Evolutionary conservation across 305 asterid genomes (phyloP), one percentile per base, ranked within the genome.

Genomic region (Plantago rigida): DNA sequence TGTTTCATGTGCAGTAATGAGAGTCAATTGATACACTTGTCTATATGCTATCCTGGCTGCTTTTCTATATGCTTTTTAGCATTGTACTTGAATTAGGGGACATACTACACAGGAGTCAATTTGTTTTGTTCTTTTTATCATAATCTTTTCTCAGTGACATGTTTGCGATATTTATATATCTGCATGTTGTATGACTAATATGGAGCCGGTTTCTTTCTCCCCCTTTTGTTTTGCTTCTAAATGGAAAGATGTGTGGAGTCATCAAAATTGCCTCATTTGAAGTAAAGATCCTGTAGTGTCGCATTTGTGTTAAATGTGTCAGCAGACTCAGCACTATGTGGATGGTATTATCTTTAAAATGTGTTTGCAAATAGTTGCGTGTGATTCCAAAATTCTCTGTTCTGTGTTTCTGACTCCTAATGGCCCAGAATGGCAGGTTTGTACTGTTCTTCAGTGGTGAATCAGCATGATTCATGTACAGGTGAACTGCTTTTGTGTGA

Each of bases 401-500:
- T 60, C 62, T 76, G 70, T 78, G 67, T 69, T 70, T 77, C 81
- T 75, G 63, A 71, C 69, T 55, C 77, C 77, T 62, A 62, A 69
- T 78, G 71, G 55, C 74, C 70, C 80, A 77, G 81, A 83, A 70
- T 71, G 80, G 78, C 75, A 74, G 79, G 76, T 72, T 71, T 76
- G n/a, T 72, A 73, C 81, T 64, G 74, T 81, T 76, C 78, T 75
- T 75, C 78, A 64, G 75, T 74, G 85, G 79, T 75, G 81, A 83
- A 60, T 79, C 84, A 72, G 68, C 84, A 60, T 70, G 84, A 73
- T 69, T 70, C 73, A 66, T 66, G 82, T 79, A 79, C 79, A 82
- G 85, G 86, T 82, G 88, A 80, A 80, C 79, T 77, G 84, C 74
- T 71, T 75, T 73, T 70, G 82, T 62, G 79, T 69, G 80, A 68